phyloP scores from a whole-genome alignment of 2,329 filamentous ascomycete species.

The Thielaviopsis musarum region DNA sequence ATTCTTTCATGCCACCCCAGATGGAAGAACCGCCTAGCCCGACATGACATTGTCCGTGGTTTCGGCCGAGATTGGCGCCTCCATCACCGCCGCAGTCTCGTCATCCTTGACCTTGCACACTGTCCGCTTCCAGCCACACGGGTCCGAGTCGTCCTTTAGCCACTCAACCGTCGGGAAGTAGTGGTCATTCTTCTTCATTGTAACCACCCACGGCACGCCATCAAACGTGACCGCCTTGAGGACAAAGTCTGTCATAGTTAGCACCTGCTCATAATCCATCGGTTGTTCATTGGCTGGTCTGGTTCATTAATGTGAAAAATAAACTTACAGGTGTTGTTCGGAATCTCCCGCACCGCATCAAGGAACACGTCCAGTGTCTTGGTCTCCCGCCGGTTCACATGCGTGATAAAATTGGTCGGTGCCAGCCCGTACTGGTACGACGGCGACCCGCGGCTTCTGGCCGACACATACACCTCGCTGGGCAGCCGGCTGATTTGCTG shows the following conservation, averaged over 20 bases:
- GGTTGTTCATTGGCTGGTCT: not conserved
- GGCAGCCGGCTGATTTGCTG: constrained; percentile 96
- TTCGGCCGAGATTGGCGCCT: not conserved
- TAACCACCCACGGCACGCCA: constrained; percentile 97
- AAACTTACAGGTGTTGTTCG: constrained; percentile 71
- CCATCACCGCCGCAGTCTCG: not conserved
- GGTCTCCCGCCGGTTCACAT: constrained; percentile 79
- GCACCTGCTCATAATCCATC: no score
- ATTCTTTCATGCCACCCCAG: not conserved
- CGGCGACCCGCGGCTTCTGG: constrained; percentile 65
- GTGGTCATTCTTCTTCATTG: constrained; percentile 99
- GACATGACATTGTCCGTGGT: constrained; percentile 5
- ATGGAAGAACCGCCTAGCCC: not conserved
- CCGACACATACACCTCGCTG: constrained; percentile 90
- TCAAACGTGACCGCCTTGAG: constrained; percentile 97
- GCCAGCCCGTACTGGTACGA: constrained; percentile 82
- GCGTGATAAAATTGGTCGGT: constrained; percentile 93
- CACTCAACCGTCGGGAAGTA: constrained; percentile 64
- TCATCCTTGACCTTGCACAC: constrained; percentile 19
- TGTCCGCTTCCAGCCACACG: constrained; percentile 45
- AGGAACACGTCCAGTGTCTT: constrained; percentile 70
- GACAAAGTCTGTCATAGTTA: constrained; percentile 52
- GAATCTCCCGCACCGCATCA: constrained; percentile 66
- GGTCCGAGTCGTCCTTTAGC: constrained; percentile 43
- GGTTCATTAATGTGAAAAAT: not conserved